Evolutionary conservation across 805 yeast species (phyloP).

Genomic region (Vanderwaltozyma polyspora): DNA sequence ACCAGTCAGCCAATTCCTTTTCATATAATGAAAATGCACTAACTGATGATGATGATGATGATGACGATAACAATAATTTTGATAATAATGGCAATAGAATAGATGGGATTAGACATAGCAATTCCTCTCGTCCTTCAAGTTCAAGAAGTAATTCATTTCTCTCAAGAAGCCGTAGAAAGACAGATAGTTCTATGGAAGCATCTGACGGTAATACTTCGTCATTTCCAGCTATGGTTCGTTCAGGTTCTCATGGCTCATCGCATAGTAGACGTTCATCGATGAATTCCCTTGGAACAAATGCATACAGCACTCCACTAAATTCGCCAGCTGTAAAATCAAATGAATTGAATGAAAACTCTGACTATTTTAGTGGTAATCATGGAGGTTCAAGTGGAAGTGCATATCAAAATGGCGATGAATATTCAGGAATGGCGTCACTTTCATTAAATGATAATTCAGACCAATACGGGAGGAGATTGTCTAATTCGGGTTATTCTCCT

Average conservation of each 20-base stretch:
- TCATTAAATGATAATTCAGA: not conserved
- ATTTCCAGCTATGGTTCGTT: conserved; percentile 9
- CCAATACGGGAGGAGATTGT: no score
- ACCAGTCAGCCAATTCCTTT: conserved; percentile 10
- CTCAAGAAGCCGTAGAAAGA: conserved; percentile 15
- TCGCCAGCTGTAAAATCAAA: conserved; percentile 19
- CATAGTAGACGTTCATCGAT: conserved; percentile 25
- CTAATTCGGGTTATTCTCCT: no score
- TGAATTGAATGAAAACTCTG: conserved; percentile 5
- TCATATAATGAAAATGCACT: conserved; percentile 22
- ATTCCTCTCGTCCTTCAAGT: conserved; percentile 16
- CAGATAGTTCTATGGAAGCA: conserved; percentile 6
- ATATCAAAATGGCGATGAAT: not conserved
- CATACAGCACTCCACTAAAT: conserved; percentile 25
- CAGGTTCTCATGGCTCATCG: conserved; percentile 21
- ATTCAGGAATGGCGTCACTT: not conserved
- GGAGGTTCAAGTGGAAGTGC: not conserved
- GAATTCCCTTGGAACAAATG: conserved; percentile 19
- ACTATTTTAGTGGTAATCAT: conserved; percentile 12
- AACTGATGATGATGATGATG: conserved; percentile 22
- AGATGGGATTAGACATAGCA: conserved; percentile 13
- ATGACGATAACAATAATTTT: conserved; percentile 1
- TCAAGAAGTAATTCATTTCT: conserved; percentile 16
- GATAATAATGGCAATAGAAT: conserved; percentile 3
- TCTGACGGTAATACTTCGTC: not conserved